A percentile compares a stretch with the other conserved stretches of the same genome.
Conservation (phyloP, 2,329 filamentous ascomycete species). For the Fusarium neocosmosporiellum region DNA sequence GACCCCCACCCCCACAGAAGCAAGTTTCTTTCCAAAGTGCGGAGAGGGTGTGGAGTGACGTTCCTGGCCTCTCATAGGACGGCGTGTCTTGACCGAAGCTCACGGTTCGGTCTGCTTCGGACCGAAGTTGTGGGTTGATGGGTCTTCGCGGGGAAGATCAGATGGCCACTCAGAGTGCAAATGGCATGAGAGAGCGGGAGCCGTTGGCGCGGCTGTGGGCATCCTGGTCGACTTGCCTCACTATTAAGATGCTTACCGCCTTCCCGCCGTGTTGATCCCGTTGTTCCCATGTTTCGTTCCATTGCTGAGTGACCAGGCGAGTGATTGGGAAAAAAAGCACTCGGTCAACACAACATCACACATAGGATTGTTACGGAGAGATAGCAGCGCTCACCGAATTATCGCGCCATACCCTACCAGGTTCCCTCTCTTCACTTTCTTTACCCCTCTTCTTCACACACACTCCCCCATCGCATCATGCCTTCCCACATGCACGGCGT, state of each 20-base stretch:
- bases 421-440: background rate
- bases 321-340: background rate
- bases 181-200: background rate
- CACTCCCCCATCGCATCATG: constrained; percentile 33
- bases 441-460: background rate
- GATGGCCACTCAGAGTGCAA: background rate
- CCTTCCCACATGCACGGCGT: constrained; percentile 56
- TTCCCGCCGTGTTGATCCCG: background rate
- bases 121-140: constrained; percentile 28
- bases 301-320: background rate
- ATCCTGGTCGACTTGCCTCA: constrained; percentile 6
- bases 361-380: background rate
- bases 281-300: background rate
- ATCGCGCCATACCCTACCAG: background rate
- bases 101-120: constrained; percentile 31
- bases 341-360: background rate
- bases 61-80: constrained; percentile 1
- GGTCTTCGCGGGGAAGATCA: constrained; percentile 5
- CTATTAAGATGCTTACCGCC: constrained; percentile 6
- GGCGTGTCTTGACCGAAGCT: background rate
- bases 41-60: constrained; percentile 24
- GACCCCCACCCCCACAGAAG: constrained; percentile 34
- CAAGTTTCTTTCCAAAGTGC: constrained; percentile 17
- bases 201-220: constrained; percentile 18
- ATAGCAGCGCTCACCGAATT: background rate